Percentiles rank a stretch among this genome's conserved stretches.
phyloP scores from a whole-genome alignment of 768 basidiomycete species.

The Gyrodon lividus region DNA sequence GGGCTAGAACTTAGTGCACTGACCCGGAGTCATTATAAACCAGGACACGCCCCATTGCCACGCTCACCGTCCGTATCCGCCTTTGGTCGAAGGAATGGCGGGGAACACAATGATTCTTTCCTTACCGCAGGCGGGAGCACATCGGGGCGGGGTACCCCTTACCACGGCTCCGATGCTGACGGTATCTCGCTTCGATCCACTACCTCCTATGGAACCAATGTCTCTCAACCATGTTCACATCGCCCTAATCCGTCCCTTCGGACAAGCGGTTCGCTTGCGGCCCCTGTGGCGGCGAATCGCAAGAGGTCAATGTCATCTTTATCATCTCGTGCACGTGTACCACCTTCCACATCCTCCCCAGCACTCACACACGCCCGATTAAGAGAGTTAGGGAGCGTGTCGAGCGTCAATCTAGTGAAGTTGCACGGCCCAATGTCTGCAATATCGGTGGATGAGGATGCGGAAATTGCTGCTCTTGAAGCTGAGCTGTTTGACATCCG shows the following conservation, averaged over 20 bases:
- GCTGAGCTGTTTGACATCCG: conserved; percentile 70
- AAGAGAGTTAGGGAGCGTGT: conserved; percentile 38
- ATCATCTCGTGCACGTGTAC: conserved; percentile 43
- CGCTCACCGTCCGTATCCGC: conserved; percentile 31
- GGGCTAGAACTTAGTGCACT: conserved; percentile 72
- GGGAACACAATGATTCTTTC: conserved; percentile 27
- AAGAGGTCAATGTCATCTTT: conserved; percentile 65
- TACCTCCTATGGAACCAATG: conserved; percentile 48
- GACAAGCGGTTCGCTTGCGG: conserved; percentile 31
- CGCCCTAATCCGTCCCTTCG: conserved; percentile 39
- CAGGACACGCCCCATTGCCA: conserved; percentile 23
- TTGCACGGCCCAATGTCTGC: conserved; percentile 17
- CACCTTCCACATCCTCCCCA: conserved; percentile 36
- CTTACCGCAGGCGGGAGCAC: conserved; percentile 22
- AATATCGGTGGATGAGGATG: conserved; percentile 33
- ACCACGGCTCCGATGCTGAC: conserved; percentile 43
- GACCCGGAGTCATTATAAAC: conserved; percentile 35
- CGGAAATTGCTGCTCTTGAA: conserved; percentile 41
- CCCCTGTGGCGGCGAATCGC: conserved; percentile 39
- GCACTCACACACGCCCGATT: conserved; percentile 30
- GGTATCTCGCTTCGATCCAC: conserved; percentile 52
- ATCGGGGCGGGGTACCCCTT: conserved; percentile 32
- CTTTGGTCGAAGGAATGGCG: conserved; percentile 25
- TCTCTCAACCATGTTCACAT: conserved; percentile 47
- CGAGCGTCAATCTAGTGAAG: conserved; percentile 54